Evolutionary conservation across 106 monocot species (phyloP), one percentile per base, ranked within the genome.

Genomic region (Dendrobium nobile): DNA sequence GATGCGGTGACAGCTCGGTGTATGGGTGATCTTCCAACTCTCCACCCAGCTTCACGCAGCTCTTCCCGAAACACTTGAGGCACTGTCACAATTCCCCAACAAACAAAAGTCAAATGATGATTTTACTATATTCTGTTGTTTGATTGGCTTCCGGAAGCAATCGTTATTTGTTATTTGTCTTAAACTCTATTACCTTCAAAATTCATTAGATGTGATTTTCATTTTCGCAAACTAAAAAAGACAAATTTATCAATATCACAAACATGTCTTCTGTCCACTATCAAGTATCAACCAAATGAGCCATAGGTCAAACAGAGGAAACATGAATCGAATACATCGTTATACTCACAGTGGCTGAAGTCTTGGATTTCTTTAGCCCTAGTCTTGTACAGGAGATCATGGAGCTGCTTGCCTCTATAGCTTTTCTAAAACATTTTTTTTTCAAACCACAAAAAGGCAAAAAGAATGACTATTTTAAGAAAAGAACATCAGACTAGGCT

Each of bases 361-460:
- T 91, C 82, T 77, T 88, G 86, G 82, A 94, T 82, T 19, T 98
- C 94, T 80, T 95, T 98, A 26, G 84, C 92, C 77, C 91, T 98
- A 27, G 85, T 85, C 80, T 98, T 98, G 92, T 94, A 98, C 47
- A 98, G 79, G 11, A 94, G 92, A 74, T 92, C 81, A 75, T 98
- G 97, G 20, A 98, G 87, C 78, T 98, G 97, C 82, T 89, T 94
- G 33, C 97, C 97, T 82, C 94, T 80, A 47, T 98, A 98, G 42
- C 91, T 94, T 94, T 94, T 89, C 97, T 98, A 87, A 47, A 48
- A 68, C 45, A 72, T 67, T 77, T 77, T 22, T 22, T 67, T 76
- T 18, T 7, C 48, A 78, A 70, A 13, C 5, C 1, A 67, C 26
- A 59, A 79, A 67, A 65, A 86, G 26, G 5, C 64, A 64, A 73